phyloP scores from a whole-genome alignment of 129 eudicot genomes.

The Flaveria linearis region DNA sequence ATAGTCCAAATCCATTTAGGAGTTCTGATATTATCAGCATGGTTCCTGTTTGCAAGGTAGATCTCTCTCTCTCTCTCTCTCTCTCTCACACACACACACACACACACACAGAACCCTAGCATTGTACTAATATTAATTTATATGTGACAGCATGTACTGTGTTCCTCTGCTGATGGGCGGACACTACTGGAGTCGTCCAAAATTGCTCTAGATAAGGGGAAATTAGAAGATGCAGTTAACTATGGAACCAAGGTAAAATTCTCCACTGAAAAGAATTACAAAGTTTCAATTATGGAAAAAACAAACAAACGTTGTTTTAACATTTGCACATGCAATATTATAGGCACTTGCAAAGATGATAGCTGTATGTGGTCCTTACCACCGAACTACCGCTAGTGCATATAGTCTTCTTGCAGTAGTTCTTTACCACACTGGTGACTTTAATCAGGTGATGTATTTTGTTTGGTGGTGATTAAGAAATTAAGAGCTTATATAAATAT shows the following conservation, averaged over 20 bases:
- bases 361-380: constrained; percentile 98
- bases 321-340: constrained; percentile 29
- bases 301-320: constrained; percentile 8
- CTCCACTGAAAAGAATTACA: background rate
- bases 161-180: constrained; percentile 98
- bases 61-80: constrained; percentile 24
- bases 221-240: constrained; percentile 94
- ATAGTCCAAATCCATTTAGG: constrained; percentile 62
- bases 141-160: constrained; percentile 68
- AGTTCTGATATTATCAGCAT: constrained; percentile 82
- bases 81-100: background rate
- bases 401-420: constrained; percentile 99
- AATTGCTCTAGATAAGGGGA: constrained; percentile 95
- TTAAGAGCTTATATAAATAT: constrained; percentile 6
- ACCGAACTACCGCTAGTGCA: constrained; percentile 94
- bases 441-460: constrained; percentile 79
- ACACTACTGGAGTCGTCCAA: constrained; percentile 85
- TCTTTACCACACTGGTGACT: constrained; percentile 98
- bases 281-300: background rate
- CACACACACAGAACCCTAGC: background rate
- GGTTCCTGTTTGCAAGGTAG: constrained; percentile 94
- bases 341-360: constrained; percentile 97
- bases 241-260: constrained; percentile 82
- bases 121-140: constrained; percentile 11
- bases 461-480: constrained; percentile 21